A percentile compares a stretch with the other conserved stretches of the same genome.
Evolutionary conservation across 495 filamentous ascomycete species (phyloP).

Genomic region (Copromyces sp.): DNA sequence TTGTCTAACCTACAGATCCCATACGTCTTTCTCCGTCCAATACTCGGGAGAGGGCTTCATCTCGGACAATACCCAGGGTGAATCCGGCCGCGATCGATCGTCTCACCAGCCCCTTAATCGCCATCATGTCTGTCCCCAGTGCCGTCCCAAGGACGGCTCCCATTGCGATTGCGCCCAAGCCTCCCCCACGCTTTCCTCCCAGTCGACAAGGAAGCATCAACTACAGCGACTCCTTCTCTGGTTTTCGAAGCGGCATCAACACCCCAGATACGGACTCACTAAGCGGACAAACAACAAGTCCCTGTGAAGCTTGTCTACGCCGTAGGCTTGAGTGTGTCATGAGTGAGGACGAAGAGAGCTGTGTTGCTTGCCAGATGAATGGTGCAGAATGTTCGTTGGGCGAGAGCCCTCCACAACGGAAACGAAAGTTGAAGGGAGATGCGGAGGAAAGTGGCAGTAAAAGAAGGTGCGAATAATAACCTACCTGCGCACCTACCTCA

Average conservation of each 20-base stretch:
- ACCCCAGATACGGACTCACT: slow-evolving; percentile 40
- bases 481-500: slow-evolving; percentile 5
- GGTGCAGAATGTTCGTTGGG: slow-evolving; percentile 53
- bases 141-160: slow-evolving; percentile 43
- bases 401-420: slow-evolving; percentile 59
- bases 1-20: background rate
- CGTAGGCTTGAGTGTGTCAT: slow-evolving; percentile 87
- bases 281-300: slow-evolving; percentile 26
- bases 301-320: slow-evolving; percentile 60
- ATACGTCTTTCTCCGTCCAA: background rate
- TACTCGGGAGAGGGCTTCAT: background rate
- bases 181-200: slow-evolving; percentile 29
- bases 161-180: slow-evolving; percentile 48
- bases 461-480: slow-evolving; percentile 39
- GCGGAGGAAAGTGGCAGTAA: slow-evolving; percentile 46
- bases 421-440: slow-evolving; percentile 58
- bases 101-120: slow-evolving; percentile 17
- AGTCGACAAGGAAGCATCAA: slow-evolving; percentile 34
- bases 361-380: slow-evolving; percentile 52
- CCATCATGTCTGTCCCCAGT: slow-evolving; percentile 39
- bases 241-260: slow-evolving; percentile 37
- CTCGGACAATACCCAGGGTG: slow-evolving; percentile 7
- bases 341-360: slow-evolving; percentile 56
- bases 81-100: slow-evolving; percentile 8
- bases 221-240: slow-evolving; percentile 22